Evolutionary conservation across 2,329 filamentous ascomycete genomes (phyloP).

Genomic region (Stachybotrys chartarum): DNA sequence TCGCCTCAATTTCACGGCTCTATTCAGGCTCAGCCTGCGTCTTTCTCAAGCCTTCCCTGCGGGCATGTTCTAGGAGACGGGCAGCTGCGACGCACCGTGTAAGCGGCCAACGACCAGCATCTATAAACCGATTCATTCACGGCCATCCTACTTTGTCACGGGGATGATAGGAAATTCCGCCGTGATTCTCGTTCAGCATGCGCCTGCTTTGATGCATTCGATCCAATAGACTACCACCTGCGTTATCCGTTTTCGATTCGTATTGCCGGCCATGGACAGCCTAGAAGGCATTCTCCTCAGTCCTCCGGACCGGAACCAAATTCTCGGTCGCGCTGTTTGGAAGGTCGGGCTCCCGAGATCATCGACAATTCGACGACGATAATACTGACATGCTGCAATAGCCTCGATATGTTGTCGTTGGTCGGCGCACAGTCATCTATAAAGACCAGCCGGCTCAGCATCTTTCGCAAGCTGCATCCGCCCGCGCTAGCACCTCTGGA

Average conservation of each 20-base stretch:
- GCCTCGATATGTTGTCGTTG: slow-evolving; percentile 54
- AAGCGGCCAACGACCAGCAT: too few relatives aligned
- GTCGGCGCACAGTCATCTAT: slow-evolving; percentile 22
- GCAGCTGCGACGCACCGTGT: too few relatives aligned
- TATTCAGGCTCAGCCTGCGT: too few relatives aligned
- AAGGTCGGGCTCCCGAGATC: slow-evolving; percentile 32
- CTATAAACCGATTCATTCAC: too few relatives aligned
- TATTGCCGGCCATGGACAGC: slow-evolving; percentile 24
- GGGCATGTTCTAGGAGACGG: too few relatives aligned
- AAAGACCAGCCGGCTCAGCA: slow-evolving; percentile 29
- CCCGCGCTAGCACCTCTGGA: slow-evolving; percentile 28
- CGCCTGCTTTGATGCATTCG: neutral
- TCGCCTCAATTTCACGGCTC: too few relatives aligned
- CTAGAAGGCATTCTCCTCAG: slow-evolving; percentile 41
- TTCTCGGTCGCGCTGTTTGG: slow-evolving; percentile 43
- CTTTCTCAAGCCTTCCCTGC: too few relatives aligned
- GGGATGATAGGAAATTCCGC: neutral
- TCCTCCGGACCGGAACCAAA: slow-evolving; percentile 42
- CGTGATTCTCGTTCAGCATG: neutral
- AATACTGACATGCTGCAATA: slow-evolving; percentile 19
- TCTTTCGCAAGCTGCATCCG: slow-evolving; percentile 32
- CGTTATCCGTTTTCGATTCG: neutral
- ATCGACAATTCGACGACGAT: neutral
- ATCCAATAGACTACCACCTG: neutral
- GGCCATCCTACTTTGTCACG: too few relatives aligned